A percentile compares a stretch with the other conserved stretches of the same genome.
These are phyloP conservation scores for Peronosclerospora sorghi DNA, from an alignment of 352 stramenopile species.

Conservation along the genomic window DNA sequence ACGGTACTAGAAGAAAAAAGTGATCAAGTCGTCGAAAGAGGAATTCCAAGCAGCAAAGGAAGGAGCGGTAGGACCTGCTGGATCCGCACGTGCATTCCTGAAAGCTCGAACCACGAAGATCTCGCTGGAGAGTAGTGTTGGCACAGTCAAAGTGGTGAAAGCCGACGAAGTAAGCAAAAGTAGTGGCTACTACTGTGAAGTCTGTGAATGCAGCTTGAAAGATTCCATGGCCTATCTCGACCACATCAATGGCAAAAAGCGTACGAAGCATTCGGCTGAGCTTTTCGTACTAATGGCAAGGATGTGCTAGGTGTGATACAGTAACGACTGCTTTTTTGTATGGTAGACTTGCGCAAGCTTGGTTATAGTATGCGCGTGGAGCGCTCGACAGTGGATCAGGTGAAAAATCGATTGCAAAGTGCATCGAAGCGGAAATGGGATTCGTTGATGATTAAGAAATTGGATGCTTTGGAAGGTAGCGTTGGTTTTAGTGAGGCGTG, in stretches of 20 bases:
- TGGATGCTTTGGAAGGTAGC: slow-evolving; percentile 69
- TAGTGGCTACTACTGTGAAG: slow-evolving; percentile 88
- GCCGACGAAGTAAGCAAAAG: slow-evolving; percentile 62
- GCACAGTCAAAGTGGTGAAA: slow-evolving; percentile 82
- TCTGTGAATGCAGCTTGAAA: slow-evolving; percentile 87
- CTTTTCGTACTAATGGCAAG: background rate
- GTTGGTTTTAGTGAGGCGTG: too few species aligned
- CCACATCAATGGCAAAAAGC: slow-evolving; percentile 93
- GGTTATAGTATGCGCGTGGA: slow-evolving; percentile 90
- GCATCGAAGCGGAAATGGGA: slow-evolving; percentile 79
- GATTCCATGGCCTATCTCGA: slow-evolving; percentile 90
- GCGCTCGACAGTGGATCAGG: slow-evolving; percentile 69
- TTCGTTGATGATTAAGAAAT: slow-evolving; percentile 67
- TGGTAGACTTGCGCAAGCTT: slow-evolving; percentile 77
- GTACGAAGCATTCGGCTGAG: slow-evolving; percentile 22
- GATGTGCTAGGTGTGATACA: background rate
- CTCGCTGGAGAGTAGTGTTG: slow-evolving; percentile 72
- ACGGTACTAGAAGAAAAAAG: slow-evolving; percentile 39
- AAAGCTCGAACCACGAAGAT: slow-evolving; percentile 70
- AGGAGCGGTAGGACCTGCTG: slow-evolving; percentile 41
- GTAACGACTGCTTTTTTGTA: background rate
- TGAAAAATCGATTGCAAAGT: slow-evolving; percentile 80
- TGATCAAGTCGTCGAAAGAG: slow-evolving; percentile 56
- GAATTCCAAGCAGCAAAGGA: slow-evolving; percentile 70
- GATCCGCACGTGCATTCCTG: slow-evolving; percentile 64